These are phyloP conservation scores for Trichoderma harzianum DNA, from an alignment of 2,329 filamentous ascomycete genomes.

Conservation along the genomic window DNA sequence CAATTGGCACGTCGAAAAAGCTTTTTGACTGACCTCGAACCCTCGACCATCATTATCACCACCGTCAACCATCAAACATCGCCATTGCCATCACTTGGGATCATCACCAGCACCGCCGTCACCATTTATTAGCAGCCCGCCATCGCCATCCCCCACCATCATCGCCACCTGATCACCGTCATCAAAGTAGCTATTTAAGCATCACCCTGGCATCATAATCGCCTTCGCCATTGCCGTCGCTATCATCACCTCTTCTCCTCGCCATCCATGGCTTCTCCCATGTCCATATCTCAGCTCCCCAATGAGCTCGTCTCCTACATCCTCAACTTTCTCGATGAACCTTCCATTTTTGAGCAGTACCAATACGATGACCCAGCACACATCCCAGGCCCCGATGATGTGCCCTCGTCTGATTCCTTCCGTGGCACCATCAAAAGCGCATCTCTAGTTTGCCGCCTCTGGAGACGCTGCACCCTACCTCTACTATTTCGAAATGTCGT, in stretches of 20 bases:
- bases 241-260: not conserved
- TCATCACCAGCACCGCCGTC: not conserved
- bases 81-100: not conserved
- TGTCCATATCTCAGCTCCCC: conserved; percentile 43
- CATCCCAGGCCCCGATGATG: conserved; percentile 21
- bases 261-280: not conserved
- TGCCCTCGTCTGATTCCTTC: conserved; percentile 18
- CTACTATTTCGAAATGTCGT: conserved; percentile 55
- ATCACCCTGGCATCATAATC: not conserved
- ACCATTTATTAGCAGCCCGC: not conserved
- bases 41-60: not conserved
- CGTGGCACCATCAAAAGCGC: conserved; percentile 50
- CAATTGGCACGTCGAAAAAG: not conserved
- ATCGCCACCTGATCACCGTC: not conserved
- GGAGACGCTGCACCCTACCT: conserved; percentile 51
- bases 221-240: not conserved
- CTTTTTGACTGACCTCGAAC: not conserved
- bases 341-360: conserved; percentile 46
- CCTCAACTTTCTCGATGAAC: conserved; percentile 50
- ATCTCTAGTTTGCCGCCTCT: conserved; percentile 51
- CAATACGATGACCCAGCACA: conserved; percentile 49
- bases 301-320: conserved; percentile 60
- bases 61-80: not conserved
- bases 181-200: not conserved
- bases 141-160: not conserved